Evolutionary conservation across 2,329 filamentous ascomycete genomes (phyloP), one percentile per base, ranked within the genome.

Genomic region (Aurifilum marmelostoma): DNA sequence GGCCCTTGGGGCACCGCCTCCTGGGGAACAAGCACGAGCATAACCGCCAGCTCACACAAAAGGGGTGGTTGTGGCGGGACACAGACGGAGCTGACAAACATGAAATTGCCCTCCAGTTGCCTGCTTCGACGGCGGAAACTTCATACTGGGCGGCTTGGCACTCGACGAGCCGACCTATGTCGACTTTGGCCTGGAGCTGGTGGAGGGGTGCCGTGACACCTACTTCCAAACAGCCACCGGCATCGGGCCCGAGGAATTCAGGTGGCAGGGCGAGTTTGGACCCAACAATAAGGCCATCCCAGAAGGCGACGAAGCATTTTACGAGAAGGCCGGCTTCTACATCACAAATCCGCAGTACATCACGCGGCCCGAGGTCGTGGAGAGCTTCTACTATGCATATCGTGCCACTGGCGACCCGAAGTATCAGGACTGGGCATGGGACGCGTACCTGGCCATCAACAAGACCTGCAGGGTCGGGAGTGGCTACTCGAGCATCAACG

Each of bases 381-480:
- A 97, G 81, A 91, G 88, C 73, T 90, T 90, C 78, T 97, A 97
- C 84, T 96, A 97, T 78, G 92, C 93, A 2, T 97, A 92, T 82
- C 89, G 93, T 64, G 87, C 91, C 0, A 97, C 93, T 0, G 90
- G 91, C 3, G 86, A 95, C 70, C 73, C 81, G 41, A 91, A 88
- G 80, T 97, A 94, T 79, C 91, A 92, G 77, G 90, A 95, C 70
- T 94, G 92, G 90, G 91, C 91, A 6, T 97, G 92, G 92, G 87
- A 91, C 54, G 92, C 89, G 0, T 96, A 95, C 78, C 75, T 86
- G 47, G 85, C 85, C 34, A 91, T 97, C 76, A 90, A 89, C 74
- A 77, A 78, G 39, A 91, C 87, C 21, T 89, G 89, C 72, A 81
- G 85, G 32, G 87, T 86, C 0, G 87, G 87, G 8, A 89, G 86